These are phyloP conservation scores for Naegleria gruberi DNA, from an alignment of 208 protist species.

Conservation along the genomic window DNA sequence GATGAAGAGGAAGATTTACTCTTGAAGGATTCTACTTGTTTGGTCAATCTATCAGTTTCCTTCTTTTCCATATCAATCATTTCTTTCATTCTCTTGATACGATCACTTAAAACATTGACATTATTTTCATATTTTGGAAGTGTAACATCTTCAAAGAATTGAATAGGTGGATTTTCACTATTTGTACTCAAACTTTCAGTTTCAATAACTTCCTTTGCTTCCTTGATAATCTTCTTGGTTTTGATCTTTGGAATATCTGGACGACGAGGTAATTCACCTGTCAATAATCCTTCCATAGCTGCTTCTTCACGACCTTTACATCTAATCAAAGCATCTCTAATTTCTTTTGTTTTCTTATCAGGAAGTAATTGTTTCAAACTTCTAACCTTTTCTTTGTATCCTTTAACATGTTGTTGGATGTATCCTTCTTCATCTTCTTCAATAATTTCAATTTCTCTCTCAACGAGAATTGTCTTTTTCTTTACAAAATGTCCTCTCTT, in stretches of 20 bases:
- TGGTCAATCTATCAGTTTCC: neutral
- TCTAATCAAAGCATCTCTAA: conserved; percentile 7
- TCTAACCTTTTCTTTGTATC: neutral
- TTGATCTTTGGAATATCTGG: neutral
- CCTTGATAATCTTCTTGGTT: neutral
- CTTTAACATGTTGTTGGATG: neutral
- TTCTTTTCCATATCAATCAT: neutral
- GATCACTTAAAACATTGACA: neutral
- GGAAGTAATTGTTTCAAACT: neutral
- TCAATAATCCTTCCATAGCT: neutral
- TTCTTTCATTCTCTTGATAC: neutral
- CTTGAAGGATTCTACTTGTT: neutral
- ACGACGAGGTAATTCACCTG: neutral
- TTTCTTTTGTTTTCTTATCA: neutral
- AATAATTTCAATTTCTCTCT: neutral
- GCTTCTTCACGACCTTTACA: neutral
- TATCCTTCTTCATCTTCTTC: neutral
- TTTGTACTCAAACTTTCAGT: neutral
- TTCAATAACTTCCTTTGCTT: neutral
- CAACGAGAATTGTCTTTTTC: neutral
- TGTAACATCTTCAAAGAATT: neutral
- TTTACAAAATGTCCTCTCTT: neutral
- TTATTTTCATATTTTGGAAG: neutral
- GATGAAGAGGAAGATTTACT: neutral
- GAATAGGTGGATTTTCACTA: neutral